phyloP scores from a whole-genome alignment of 2,329 filamentous ascomycete species.

The Mycosphaerella arachidis region DNA sequence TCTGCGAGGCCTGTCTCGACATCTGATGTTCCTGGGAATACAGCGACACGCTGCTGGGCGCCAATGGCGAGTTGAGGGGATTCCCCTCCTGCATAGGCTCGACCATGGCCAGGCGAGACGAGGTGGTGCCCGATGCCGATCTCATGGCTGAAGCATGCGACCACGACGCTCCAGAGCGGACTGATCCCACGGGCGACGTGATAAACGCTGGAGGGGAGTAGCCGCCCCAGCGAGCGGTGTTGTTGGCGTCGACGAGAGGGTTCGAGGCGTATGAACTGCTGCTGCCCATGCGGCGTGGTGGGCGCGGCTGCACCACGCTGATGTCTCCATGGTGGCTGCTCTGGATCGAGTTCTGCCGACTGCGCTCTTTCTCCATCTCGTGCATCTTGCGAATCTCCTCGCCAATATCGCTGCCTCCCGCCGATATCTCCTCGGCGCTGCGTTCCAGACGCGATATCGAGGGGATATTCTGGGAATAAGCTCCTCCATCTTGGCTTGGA shows the following conservation, averaged over 20 bases:
- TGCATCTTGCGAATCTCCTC: conserved; percentile 72
- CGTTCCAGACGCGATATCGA: conserved; percentile 57
- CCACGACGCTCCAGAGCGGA: conserved; percentile 47
- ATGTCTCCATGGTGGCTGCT: conserved; percentile 9
- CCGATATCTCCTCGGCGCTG: conserved; percentile 67
- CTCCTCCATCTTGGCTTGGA: background rate
- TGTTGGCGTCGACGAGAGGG: conserved; percentile 64
- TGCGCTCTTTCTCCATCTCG: conserved; percentile 39
- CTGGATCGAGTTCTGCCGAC: conserved; percentile 26
- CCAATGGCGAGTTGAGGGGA: conserved; percentile 33
- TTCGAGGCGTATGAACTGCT: conserved; percentile 37
- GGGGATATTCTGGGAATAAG: conserved; percentile 54
- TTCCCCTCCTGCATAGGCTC: conserved; percentile 36
- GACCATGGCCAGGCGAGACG: conserved; percentile 40
- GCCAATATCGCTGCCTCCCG: conserved; percentile 66
- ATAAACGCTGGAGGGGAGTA: conserved; percentile 66
- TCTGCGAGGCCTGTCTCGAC: conserved; percentile 24
- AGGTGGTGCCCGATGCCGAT: conserved; percentile 38
- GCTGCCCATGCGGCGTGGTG: conserved; percentile 4
- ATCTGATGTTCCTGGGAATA: conserved; percentile 19
- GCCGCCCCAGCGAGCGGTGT: conserved; percentile 61
- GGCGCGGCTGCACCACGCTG: background rate
- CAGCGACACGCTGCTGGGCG: conserved; percentile 22
- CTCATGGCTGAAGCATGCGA: conserved; percentile 32
- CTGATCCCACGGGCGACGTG: conserved; percentile 62